Conservation (phyloP, 345 rosid genomes). For the Eucalyptus virginea region DNA sequence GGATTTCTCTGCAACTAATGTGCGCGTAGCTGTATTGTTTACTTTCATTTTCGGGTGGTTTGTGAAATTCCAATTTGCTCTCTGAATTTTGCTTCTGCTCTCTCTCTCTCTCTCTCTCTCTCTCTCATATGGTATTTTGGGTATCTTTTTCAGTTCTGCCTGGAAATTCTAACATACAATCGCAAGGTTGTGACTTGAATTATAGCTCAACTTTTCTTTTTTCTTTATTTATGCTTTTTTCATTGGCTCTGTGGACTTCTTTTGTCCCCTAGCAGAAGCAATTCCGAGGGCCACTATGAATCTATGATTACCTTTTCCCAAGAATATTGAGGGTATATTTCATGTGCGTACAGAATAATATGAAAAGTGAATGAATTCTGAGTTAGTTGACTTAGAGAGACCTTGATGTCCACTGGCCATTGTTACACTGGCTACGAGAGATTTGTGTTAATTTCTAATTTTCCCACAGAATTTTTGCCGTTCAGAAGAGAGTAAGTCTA, state of each 20-base stretch:
- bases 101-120: neutral
- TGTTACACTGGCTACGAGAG: neutral
- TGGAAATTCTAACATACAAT: neutral
- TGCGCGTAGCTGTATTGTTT: neutral
- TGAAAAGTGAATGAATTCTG: neutral
- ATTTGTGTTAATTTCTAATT: neutral
- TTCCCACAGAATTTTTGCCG: neutral
- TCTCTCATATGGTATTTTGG: neutral
- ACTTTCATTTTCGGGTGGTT: neutral
- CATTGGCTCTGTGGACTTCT: neutral
- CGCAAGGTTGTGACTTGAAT: neutral
- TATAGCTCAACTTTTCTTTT: neutral
- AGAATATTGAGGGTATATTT: neutral
- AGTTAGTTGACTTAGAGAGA: neutral
- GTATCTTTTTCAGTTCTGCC: neutral
- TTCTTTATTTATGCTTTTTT: neutral
- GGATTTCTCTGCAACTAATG: neutral
- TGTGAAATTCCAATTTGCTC: neutral
- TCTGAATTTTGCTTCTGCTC: neutral
- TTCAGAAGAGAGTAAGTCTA: conserved; percentile 28
- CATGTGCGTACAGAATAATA: neutral
- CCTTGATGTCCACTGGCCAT: neutral
- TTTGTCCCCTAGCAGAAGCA: neutral
- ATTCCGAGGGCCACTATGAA: neutral
- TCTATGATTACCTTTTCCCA: neutral